These are phyloP conservation scores for Microcos paniculata DNA, from an alignment of 345 rosid genomes.

Conservation along the genomic window DNA sequence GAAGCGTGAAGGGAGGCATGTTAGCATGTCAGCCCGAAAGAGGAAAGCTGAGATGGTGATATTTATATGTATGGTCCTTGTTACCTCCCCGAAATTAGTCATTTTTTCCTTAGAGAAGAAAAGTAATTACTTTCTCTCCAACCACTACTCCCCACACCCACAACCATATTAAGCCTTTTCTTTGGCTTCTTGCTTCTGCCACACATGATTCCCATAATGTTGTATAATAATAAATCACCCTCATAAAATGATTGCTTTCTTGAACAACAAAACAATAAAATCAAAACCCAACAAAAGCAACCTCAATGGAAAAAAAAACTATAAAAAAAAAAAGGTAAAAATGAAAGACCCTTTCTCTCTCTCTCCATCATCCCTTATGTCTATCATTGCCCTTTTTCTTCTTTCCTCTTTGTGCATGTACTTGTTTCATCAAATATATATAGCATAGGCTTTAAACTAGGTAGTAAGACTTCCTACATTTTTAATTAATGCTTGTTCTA, in stretches of 20 bases:
- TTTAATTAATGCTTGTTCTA: too few relatives aligned
- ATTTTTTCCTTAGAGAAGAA: neutral
- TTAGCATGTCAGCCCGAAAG: neutral
- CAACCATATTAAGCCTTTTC: neutral
- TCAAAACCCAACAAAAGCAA: too few relatives aligned
- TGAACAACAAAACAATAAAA: neutral
- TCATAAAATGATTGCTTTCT: neutral
- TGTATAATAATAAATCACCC: neutral
- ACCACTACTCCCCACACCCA: neutral
- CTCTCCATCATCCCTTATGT: neutral
- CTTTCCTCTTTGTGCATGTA: too few relatives aligned
- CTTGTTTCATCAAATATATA: too few relatives aligned
- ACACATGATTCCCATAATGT: neutral
- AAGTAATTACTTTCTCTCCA: conserved; percentile 1
- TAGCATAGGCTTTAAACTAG: too few relatives aligned
- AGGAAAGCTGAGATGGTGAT: neutral
- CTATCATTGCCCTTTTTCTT: too few relatives aligned
- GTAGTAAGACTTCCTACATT: too few relatives aligned
- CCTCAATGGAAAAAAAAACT: too few relatives aligned
- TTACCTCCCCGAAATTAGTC: neutral
- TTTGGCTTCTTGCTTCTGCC: neutral
- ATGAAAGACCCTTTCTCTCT: neutral
- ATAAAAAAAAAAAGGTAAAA: neutral
- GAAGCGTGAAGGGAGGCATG: neutral
- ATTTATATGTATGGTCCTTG: neutral